Conservation (phyloP, 495 filamentous ascomycete species). For the Trichoderma parareesei region DNA sequence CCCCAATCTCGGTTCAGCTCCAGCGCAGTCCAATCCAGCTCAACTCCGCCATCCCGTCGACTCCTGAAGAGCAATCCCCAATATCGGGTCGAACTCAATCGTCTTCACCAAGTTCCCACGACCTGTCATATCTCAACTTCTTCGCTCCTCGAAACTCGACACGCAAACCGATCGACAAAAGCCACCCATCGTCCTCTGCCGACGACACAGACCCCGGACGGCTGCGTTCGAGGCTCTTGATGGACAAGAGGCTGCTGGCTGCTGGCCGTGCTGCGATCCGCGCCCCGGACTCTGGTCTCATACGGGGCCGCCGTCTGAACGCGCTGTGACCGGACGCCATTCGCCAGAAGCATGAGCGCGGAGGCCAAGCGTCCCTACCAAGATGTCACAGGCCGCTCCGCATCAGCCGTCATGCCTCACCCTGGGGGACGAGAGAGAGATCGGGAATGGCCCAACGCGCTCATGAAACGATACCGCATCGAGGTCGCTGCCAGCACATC, state of each 20-base stretch:
- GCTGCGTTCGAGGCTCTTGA: constrained; percentile 12
- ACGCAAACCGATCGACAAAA: neutral
- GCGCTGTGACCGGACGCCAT: constrained; percentile 26
- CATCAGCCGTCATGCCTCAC: constrained; percentile 10
- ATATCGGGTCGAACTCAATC: neutral
- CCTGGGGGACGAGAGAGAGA: constrained; percentile 26
- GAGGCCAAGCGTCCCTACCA: constrained; percentile 26
- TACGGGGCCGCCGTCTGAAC: constrained; percentile 42
- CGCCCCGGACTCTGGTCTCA: constrained; percentile 35
- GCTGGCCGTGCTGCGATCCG: constrained; percentile 15
- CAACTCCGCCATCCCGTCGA: no score
- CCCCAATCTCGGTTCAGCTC: no score
- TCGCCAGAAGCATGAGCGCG: constrained; percentile 41
- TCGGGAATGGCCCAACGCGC: constrained; percentile 32
- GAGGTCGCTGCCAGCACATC: constrained; percentile 67
- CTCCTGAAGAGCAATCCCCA: no score
- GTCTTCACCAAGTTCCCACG: neutral
- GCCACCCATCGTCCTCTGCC: constrained; percentile 2
- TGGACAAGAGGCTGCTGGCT: constrained; percentile 16
- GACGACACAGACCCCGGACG: constrained; percentile 11
- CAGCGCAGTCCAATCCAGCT: no score
- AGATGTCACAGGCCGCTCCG: constrained; percentile 24
- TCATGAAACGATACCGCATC: constrained; percentile 68
- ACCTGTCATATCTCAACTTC: neutral
- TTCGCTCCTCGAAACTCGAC: neutral